These are phyloP conservation scores for Cutaneotrichosporon dermatis DNA, from an alignment of 1,284 basidiomycete species.

Conservation along the genomic window DNA sequence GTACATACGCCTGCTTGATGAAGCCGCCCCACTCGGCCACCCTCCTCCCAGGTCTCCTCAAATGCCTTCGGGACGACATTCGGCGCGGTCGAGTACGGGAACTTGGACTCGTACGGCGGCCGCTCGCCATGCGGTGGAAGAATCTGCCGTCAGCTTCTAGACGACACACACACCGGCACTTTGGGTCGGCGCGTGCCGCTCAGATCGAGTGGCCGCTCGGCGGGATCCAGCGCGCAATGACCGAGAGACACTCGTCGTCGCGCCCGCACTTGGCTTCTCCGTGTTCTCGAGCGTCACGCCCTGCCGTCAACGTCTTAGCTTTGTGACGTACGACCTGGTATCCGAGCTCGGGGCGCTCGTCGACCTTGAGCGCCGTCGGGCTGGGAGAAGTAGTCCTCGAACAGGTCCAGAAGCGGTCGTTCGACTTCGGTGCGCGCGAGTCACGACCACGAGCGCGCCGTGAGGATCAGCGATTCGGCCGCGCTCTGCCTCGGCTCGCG, in stretches of 20 bases:
- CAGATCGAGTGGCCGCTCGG: conserved; percentile 72
- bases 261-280: conserved; percentile 77
- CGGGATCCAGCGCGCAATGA: conserved; percentile 58
- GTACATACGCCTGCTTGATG: conserved; percentile 75
- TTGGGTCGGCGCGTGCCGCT: conserved; percentile 70
- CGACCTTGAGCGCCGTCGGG: conserved; percentile 60
- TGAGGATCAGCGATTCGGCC: conserved; percentile 68
- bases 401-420: conserved; percentile 71
- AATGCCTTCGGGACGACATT: conserved; percentile 71
- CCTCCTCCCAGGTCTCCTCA: conserved; percentile 58
- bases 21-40: conserved; percentile 76
- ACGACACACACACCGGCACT: conserved; percentile 58
- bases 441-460: conserved; percentile 76
- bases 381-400: conserved; percentile 81
- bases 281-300: conserved; percentile 89
- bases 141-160: conserved; percentile 50
- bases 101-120: conserved; percentile 72
- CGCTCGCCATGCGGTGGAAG: conserved; percentile 79
- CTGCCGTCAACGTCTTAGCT: conserved; percentile 44
- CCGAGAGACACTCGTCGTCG: conserved; percentile 38
- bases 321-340: conserved; percentile 48
- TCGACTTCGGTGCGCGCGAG: conserved; percentile 76
- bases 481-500: conserved; percentile 49
- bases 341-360: conserved; percentile 70
- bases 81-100: conserved; percentile 66